phyloP scores from a whole-genome alignment of 2,329 filamentous ascomycete genomes.

The Epicoccum nigrum region DNA sequence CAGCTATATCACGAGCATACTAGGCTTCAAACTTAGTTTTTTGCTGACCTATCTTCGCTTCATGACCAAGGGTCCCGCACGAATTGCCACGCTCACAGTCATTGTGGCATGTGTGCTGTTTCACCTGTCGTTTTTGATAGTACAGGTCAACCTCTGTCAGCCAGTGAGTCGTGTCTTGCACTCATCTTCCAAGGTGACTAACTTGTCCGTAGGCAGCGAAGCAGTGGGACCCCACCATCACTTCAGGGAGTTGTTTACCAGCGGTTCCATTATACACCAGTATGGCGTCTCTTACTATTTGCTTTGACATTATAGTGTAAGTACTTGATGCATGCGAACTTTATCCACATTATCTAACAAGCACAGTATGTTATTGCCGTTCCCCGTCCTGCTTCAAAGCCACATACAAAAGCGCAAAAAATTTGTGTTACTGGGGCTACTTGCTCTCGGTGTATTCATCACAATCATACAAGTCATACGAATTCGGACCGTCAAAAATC shows the following conservation, averaged over 20 bases:
- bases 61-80: slow-evolving; percentile 22
- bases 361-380: slow-evolving; percentile 21
- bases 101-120: slow-evolving; percentile 21
- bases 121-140: slow-evolving; percentile 18
- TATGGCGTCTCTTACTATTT: slow-evolving; percentile 21
- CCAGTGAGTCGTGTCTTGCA: slow-evolving; percentile 13
- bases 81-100: slow-evolving; percentile 13
- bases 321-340: neutral
- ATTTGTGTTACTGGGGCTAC: slow-evolving; percentile 15
- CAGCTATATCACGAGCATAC: slow-evolving; percentile 25
- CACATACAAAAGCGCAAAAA: slow-evolving; percentile 24
- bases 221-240: slow-evolving; percentile 22
- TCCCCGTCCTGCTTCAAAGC: slow-evolving; percentile 19
- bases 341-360: neutral
- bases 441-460: slow-evolving; percentile 22
- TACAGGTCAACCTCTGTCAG: slow-evolving; percentile 23
- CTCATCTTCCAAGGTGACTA: too few species aligned
- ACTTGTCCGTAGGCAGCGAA: slow-evolving; percentile 9
- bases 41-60: slow-evolving; percentile 22
- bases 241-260: slow-evolving; percentile 17
- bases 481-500: slow-evolving; percentile 18
- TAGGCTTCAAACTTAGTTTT: slow-evolving; percentile 25
- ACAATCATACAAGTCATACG: slow-evolving; percentile 24
- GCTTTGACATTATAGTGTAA: slow-evolving; percentile 22
- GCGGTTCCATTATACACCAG: slow-evolving; percentile 23